Conservation (phyloP, 2,329 filamentous ascomycete species). For the Epichloe bromicola region DNA sequence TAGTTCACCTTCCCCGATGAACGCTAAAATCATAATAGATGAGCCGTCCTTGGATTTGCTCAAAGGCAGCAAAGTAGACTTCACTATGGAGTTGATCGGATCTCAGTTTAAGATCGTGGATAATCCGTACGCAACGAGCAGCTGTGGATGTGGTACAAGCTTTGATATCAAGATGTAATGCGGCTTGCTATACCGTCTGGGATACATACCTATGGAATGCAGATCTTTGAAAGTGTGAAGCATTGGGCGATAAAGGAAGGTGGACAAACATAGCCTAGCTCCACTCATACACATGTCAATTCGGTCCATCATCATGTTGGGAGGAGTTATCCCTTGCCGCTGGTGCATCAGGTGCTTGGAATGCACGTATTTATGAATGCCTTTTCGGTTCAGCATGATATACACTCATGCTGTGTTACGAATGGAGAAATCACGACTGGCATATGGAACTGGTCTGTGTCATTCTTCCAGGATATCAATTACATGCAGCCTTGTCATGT, state of each 20-base stretch:
- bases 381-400: too few relatives aligned
- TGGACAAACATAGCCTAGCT: neutral
- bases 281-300: neutral
- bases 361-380: too few relatives aligned
- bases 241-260: neutral
- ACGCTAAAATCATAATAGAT: constrained; percentile 79
- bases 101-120: constrained; percentile 91
- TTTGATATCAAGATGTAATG: constrained; percentile 72
- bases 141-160: constrained; percentile 92
- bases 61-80: constrained; percentile 91
- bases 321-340: too few relatives aligned
- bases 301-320: too few relatives aligned
- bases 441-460: constrained; percentile 24
- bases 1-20: constrained; percentile 16
- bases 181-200: neutral
- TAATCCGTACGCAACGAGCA: constrained; percentile 83
- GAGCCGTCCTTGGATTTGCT: constrained; percentile 74
- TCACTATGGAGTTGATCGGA: constrained; percentile 83
- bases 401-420: neutral
- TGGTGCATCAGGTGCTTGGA: too few relatives aligned
- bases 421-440: neutral
- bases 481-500: constrained; percentile 24
- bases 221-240: neutral
- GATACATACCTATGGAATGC: neutral
- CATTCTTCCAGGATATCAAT: constrained; percentile 29